Conservation (phyloP, 1,284 basidiomycete species). For the Malassezia caprae region DNA sequence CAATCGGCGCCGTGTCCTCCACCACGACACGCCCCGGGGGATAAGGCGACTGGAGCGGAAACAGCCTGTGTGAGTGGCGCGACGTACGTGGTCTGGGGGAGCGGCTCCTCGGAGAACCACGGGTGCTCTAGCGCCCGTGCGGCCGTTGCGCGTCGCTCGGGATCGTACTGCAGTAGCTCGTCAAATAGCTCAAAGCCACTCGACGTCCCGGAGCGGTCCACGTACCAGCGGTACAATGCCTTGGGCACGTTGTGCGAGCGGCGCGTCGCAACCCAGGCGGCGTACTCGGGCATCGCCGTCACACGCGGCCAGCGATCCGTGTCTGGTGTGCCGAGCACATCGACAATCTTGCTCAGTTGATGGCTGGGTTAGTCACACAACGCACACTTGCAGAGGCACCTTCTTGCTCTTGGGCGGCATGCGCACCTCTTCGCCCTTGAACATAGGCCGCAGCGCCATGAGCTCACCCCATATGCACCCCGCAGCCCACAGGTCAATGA, state of each 20-base stretch:
- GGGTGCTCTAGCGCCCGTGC: slow-evolving; percentile 66
- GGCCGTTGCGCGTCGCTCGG: slow-evolving; percentile 72
- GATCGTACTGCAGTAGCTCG: slow-evolving; percentile 61
- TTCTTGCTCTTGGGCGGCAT: slow-evolving; percentile 56
- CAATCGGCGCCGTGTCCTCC: slow-evolving; percentile 2
- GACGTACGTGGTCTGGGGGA: slow-evolving; percentile 9
- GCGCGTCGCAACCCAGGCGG: slow-evolving; percentile 52
- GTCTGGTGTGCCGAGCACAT: slow-evolving; percentile 77
- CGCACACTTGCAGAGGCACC: slow-evolving; percentile 38
- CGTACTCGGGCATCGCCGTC: slow-evolving; percentile 71
- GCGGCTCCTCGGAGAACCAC: slow-evolving; percentile 51
- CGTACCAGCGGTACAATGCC: slow-evolving; percentile 68
- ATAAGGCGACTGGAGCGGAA: slow-evolving; percentile 8
- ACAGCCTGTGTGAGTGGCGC: not conserved
- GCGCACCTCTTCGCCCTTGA: slow-evolving; percentile 98
- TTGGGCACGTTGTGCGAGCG: slow-evolving; percentile 55
- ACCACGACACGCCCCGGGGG: slow-evolving; percentile 6
- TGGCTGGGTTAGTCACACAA: slow-evolving; percentile 54
- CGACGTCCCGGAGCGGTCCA: slow-evolving; percentile 53
- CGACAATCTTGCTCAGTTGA: slow-evolving; percentile 87
- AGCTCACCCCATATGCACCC: slow-evolving; percentile 96
- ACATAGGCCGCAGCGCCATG: slow-evolving; percentile 83
- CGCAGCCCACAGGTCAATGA: slow-evolving; percentile 96
- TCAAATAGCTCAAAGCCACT: slow-evolving; percentile 39
- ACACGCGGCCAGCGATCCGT: slow-evolving; percentile 80